These are phyloP conservation scores for Starmerella tilneyi DNA, from an alignment of 805 yeast species.

Conservation along the genomic window DNA sequence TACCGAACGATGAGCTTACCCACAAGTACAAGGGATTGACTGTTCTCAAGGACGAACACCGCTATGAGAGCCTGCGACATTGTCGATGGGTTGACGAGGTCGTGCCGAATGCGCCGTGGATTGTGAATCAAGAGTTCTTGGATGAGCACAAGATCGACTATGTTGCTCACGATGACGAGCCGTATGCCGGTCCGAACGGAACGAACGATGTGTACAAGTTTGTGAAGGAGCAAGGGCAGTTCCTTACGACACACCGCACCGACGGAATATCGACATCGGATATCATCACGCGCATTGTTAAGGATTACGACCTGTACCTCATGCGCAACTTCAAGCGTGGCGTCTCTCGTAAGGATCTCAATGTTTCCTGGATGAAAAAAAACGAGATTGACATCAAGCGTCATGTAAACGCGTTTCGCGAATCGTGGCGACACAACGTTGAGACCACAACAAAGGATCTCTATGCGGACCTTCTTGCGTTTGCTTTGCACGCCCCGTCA, in stretches of 20 bases:
- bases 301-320: constrained; percentile 91
- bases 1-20: constrained; percentile 82
- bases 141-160: constrained; percentile 76
- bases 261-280: constrained; percentile 94
- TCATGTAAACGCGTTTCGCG: constrained; percentile 77
- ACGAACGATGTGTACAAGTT: constrained; percentile 88
- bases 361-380: constrained; percentile 94
- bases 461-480: constrained; percentile 56
- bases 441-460: constrained; percentile 68
- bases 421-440: constrained; percentile 65
- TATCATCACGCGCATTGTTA: constrained; percentile 85
- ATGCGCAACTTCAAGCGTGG: constrained; percentile 97
- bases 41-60: constrained; percentile 75
- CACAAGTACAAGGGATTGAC: constrained; percentile 90
- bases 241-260: constrained; percentile 88
- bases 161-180: constrained; percentile 95
- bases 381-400: constrained; percentile 90
- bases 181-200: constrained; percentile 73
- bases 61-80: constrained; percentile 83
- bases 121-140: constrained; percentile 73
- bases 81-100: constrained; percentile 98
- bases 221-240: constrained; percentile 81
- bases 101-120: constrained; percentile 91
- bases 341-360: constrained; percentile 89
- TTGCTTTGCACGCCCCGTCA: constrained; percentile 21